Conservation (phyloP, 2,329 filamentous ascomycete genomes). For the Fusarium anthophilum region DNA sequence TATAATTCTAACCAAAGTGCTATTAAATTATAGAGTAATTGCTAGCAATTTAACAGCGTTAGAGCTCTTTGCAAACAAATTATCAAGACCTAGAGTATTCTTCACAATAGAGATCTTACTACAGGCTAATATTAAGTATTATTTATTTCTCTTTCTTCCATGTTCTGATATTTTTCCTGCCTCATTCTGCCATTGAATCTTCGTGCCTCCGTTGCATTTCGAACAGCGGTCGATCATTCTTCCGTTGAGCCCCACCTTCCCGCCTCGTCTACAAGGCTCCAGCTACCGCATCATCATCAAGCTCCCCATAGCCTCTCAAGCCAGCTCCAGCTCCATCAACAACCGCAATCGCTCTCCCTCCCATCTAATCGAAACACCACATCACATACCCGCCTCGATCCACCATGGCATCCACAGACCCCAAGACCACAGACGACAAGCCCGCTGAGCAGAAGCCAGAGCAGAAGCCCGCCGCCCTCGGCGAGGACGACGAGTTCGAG, state of each 20-base stretch:
- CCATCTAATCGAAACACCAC: neutral
- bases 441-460: conserved; percentile 40
- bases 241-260: conserved; percentile 21
- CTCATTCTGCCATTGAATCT: neutral
- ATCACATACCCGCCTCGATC: neutral
- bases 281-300: conserved; percentile 33
- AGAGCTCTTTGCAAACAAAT: fast-evolving
- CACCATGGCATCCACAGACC: conserved; percentile 40
- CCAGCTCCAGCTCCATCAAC: neutral
- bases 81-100: no score
- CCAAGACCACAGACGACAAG: conserved; percentile 41
- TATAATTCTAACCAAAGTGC: neutral
- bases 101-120: fast-evolving
- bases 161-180: no score
- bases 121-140: fast-evolving
- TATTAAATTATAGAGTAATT: no score
- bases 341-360: neutral
- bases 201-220: neutral
- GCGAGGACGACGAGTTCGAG: conserved; percentile 99
- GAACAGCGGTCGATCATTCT: conserved; percentile 16
- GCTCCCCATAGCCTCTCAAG: conserved; percentile 10
- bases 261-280: conserved; percentile 31
- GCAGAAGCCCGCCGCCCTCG: conserved; percentile 69
- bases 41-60: fast-evolving
- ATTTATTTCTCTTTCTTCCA: fast-evolving